Conservation (phyloP, 2,329 filamentous ascomycete species). For the Trichoderma atroviride region DNA sequence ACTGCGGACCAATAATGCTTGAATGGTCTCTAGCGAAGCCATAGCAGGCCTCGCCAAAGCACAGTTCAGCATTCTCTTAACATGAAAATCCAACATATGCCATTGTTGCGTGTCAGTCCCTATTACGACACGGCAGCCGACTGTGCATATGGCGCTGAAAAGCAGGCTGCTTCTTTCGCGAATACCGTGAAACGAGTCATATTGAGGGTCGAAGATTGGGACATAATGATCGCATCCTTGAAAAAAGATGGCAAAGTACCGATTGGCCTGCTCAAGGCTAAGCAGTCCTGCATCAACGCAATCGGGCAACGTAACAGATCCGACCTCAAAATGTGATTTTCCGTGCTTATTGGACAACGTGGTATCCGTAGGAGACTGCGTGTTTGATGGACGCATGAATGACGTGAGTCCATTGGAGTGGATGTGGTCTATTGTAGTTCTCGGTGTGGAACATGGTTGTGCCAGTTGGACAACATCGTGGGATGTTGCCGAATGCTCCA, state of each 20-base stretch:
- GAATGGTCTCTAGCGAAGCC: constrained; percentile 51
- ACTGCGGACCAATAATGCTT: constrained; percentile 54
- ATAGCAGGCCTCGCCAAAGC: constrained; percentile 32
- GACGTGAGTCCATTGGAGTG: neutral
- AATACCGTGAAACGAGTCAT: constrained; percentile 51
- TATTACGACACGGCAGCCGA: constrained; percentile 51
- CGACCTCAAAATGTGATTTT: constrained; percentile 30
- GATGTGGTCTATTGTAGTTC: neutral
- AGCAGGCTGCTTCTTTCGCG: constrained; percentile 51
- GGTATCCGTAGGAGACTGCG: neutral
- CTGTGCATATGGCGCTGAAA: constrained; percentile 54
- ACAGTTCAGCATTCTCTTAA: constrained; percentile 49
- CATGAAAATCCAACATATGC: constrained; percentile 48
- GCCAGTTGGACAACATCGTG: neutral
- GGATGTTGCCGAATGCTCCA: neutral
- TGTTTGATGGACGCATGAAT: neutral
- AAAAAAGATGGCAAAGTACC: constrained; percentile 35
- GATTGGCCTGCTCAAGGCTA: constrained; percentile 31
- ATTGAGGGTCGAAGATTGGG: constrained; percentile 34
- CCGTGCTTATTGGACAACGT: neutral
- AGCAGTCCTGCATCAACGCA: constrained; percentile 32
- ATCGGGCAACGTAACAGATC: constrained; percentile 28
- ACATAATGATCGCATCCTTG: constrained; percentile 36
- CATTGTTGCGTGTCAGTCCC: constrained; percentile 45
- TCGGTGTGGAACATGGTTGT: neutral